These are phyloP conservation scores for Fusarium longipes DNA, from an alignment of 2,329 filamentous ascomycete genomes.

Conservation along the genomic window DNA sequence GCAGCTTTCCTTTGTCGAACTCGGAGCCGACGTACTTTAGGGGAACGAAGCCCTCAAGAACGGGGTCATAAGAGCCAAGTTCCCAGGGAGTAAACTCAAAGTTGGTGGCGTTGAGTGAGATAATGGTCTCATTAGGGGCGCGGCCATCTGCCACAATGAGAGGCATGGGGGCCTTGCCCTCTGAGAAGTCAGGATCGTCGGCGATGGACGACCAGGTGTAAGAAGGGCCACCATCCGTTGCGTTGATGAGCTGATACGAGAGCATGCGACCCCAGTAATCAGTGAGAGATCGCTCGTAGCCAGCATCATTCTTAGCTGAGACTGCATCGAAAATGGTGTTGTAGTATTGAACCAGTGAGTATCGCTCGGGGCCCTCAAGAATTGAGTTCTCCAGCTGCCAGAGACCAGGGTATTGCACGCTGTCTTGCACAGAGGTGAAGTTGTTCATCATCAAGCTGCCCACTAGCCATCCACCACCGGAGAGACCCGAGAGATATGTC, in stretches of 20 bases:
- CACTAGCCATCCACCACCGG: conserved; percentile 85
- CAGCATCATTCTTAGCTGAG: conserved; percentile 53
- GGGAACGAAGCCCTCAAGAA: conserved; percentile 68
- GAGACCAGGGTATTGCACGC: conserved; percentile 51
- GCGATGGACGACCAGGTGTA: conserved; percentile 83
- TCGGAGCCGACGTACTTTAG: conserved; percentile 70
- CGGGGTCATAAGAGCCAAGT: conserved; percentile 72
- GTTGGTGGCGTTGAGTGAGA: conserved; percentile 67
- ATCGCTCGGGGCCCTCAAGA: conserved; percentile 54
- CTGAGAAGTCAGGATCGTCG: conserved; percentile 56
- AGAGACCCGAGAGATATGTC: conserved; percentile 84
- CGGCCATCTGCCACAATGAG: conserved; percentile 63
- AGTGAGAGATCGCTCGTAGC: conserved; percentile 74
- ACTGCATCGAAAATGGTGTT: conserved; percentile 51
- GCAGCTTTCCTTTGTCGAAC: conserved; percentile 62
- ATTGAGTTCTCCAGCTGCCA: conserved; percentile 58
- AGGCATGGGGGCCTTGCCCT: conserved; percentile 59
- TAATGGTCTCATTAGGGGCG: conserved; percentile 56
- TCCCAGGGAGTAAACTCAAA: conserved; percentile 76
- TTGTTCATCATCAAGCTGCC: conserved; percentile 88
- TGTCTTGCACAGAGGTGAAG: conserved; percentile 70
- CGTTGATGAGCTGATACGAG: conserved; percentile 87
- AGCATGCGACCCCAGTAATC: conserved; percentile 91
- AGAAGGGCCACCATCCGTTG: conserved; percentile 75
- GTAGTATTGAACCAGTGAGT: conserved; percentile 56